Conservation (phyloP, 2,329 filamentous ascomycete genomes). For the Aaosphaeria arxii region DNA sequence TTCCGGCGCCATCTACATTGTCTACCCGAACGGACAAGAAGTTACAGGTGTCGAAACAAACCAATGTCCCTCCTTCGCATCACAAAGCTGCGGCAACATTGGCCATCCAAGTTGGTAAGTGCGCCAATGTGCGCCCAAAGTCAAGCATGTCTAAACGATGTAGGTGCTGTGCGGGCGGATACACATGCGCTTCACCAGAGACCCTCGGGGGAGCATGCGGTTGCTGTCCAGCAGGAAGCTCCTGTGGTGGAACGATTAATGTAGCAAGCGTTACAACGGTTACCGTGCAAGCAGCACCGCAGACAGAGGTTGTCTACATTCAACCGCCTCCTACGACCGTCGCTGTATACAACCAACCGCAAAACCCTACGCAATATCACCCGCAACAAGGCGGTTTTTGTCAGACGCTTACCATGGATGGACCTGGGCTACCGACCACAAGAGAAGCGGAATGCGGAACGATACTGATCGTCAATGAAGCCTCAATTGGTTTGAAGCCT, state of each 20-base stretch:
- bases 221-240: conserved; percentile 35
- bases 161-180: conserved; percentile 38
- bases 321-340: conserved; percentile 22
- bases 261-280: conserved; percentile 33
- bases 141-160: not conserved
- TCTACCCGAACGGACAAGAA: conserved; percentile 28
- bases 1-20: conserved; percentile 39
- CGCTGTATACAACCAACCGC: conserved; percentile 16
- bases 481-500: conserved; percentile 11
- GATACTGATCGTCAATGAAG: conserved; percentile 32
- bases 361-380: not conserved
- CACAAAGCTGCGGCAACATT: conserved; percentile 42
- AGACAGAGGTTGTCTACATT: conserved; percentile 27
- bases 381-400: conserved; percentile 29
- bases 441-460: conserved; percentile 35
- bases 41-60: conserved; percentile 32
- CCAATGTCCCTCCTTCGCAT: conserved; percentile 32
- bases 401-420: conserved; percentile 34
- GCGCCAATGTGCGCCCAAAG: not conserved
- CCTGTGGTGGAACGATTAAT: conserved; percentile 31
- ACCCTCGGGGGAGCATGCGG: conserved; percentile 34
- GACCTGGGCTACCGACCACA: conserved; percentile 31
- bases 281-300: conserved; percentile 28
- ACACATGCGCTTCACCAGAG: conserved; percentile 29
- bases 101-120: conserved; percentile 42